Conservation (phyloP, 139 green algal genomes). For the Pseudopediastrum boryanum region DNA sequence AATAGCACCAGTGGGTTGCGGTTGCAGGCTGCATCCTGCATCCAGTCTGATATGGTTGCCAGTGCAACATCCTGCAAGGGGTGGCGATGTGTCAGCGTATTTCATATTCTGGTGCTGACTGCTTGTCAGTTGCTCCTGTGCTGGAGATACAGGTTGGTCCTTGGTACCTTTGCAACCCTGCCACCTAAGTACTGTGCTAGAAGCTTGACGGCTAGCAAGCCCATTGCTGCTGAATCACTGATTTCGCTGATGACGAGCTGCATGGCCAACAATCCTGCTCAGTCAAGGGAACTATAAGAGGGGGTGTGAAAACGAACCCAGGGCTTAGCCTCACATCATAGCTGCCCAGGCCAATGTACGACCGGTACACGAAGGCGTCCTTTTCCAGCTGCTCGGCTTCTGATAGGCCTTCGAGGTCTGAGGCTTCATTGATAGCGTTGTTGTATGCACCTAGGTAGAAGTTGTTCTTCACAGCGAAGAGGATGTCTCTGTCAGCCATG, state of each 20-base stretch:
- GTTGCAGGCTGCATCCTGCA: constrained; percentile 75
- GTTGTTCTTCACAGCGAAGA: constrained; percentile 91
- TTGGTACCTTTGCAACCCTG: constrained; percentile 61
- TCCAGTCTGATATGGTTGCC: constrained; percentile 71
- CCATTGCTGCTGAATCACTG: constrained; percentile 62
- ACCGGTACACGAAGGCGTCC: constrained; percentile 90
- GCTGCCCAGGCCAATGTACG: constrained; percentile 95
- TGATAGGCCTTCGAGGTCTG: constrained; percentile 76
- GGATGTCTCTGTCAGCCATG: constrained; percentile 55
- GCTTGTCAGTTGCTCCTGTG: no score
- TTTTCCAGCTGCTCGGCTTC: constrained; percentile 78
- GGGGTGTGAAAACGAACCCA: no score
- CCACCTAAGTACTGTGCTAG: constrained; percentile 82
- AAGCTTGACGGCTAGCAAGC: constrained; percentile 89
- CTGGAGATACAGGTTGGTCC: no score
- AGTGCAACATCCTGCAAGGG: constrained; percentile 68
- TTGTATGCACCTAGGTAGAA: constrained; percentile 96
- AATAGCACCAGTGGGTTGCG: constrained; percentile 85
- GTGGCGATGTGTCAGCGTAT: no score
- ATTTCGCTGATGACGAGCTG: constrained; percentile 96
- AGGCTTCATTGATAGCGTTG: constrained; percentile 87
- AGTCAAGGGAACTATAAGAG: no score
- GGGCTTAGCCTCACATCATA: constrained; percentile 78
- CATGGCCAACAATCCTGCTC: background rate
- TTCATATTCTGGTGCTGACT: no score